Evolutionary conservation across 345 rosid species (phyloP).

Genomic region (Lepidium didymum): DNA sequence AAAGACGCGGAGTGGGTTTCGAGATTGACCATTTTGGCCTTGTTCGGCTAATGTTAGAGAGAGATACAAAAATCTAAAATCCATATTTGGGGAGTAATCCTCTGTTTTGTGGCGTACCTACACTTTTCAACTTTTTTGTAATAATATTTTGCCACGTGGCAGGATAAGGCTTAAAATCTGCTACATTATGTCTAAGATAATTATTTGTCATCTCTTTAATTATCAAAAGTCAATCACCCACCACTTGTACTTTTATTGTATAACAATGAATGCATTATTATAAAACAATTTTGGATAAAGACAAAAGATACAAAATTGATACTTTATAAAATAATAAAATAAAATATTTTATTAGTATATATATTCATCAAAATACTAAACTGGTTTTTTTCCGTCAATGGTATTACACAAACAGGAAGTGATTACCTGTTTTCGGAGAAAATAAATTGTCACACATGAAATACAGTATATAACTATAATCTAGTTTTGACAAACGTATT

Average conservation of each 20-base stretch:
- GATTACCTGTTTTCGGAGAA: too few relatives aligned
- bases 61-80: not conserved
- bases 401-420: too few relatives aligned
- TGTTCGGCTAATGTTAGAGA: constrained; percentile 15
- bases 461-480: too few relatives aligned
- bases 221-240: constrained; percentile 11
- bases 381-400: too few relatives aligned
- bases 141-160: not conserved
- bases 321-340: not conserved
- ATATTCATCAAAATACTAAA: not conserved
- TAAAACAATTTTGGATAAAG: not conserved
- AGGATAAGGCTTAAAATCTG: constrained; percentile 20
- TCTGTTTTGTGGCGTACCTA: not conserved
- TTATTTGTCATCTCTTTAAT: not conserved
- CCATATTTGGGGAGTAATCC: not conserved
- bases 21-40: constrained; percentile 3
- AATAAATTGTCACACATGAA: too few relatives aligned
- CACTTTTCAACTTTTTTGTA: not conserved
- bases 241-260: not conserved
- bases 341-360: not conserved
- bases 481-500: too few relatives aligned
- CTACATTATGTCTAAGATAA: not conserved
- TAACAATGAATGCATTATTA: not conserved
- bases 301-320: not conserved
- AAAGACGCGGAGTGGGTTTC: constrained; percentile 15